Percentiles rank a stretch among this genome's conserved stretches.
Evolutionary conservation across 805 yeast species (phyloP).

Genomic region (Ogataea naganishii): DNA sequence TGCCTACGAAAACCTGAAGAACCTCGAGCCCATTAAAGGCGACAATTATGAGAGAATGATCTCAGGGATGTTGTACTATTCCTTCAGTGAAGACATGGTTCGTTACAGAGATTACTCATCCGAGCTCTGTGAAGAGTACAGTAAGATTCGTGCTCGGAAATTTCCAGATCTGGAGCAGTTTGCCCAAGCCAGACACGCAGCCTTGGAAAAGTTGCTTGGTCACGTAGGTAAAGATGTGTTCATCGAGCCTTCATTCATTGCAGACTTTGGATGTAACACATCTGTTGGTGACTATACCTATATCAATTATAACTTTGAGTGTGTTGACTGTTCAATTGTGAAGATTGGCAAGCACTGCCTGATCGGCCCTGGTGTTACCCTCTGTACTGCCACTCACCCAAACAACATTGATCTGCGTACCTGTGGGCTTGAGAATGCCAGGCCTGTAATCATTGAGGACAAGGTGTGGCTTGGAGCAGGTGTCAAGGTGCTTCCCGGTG

Average conservation of each 20-base stretch:
- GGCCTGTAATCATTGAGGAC: constrained; percentile 51
- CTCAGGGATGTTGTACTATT: constrained; percentile 34
- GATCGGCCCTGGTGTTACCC: constrained; percentile 55
- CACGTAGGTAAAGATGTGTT: constrained; percentile 28
- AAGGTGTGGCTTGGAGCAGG: constrained; percentile 63
- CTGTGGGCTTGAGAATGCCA: constrained; percentile 43
- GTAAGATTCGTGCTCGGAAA: constrained; percentile 15
- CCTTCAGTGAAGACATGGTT: constrained; percentile 19
- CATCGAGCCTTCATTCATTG: constrained; percentile 51
- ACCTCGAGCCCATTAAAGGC: constrained; percentile 11
- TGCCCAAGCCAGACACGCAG: constrained; percentile 28
- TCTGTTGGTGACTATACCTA: constrained; percentile 50
- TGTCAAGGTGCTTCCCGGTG: constrained; percentile 53
- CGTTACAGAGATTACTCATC: constrained; percentile 23
- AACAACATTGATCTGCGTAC: constrained; percentile 36
- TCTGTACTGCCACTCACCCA: constrained; percentile 61
- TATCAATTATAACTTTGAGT: constrained; percentile 45
- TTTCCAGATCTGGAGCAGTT: constrained; percentile 13
- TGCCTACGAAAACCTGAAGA: constrained; percentile 11
- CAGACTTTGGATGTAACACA: constrained; percentile 63
- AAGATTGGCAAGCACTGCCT: constrained; percentile 50
- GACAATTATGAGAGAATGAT: constrained; percentile 50
- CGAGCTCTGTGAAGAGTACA: constrained; percentile 28
- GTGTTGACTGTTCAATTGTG: constrained; percentile 54
- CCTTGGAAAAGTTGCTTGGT: constrained; percentile 39